Evolutionary conservation across 2,329 filamentous ascomycete genomes (phyloP).

Genomic region (Neofusicoccum kwambonambiense): DNA sequence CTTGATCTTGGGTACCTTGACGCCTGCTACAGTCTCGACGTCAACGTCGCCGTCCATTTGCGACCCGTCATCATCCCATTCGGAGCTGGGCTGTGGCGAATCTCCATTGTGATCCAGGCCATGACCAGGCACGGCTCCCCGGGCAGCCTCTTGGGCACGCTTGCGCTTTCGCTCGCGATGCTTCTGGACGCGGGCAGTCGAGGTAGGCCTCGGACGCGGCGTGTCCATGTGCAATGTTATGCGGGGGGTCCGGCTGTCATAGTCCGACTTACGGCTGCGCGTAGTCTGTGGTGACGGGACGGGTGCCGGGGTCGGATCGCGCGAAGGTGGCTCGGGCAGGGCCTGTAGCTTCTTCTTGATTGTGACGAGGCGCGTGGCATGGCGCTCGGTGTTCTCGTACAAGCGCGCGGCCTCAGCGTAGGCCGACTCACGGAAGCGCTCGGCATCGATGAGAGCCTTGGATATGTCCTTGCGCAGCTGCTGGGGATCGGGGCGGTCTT

Average conservation of each 20-base stretch:
- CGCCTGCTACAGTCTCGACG: slow-evolving; percentile 11
- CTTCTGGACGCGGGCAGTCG: slow-evolving; percentile 18
- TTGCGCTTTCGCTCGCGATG: slow-evolving; percentile 29
- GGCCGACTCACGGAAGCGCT: slow-evolving; percentile 56
- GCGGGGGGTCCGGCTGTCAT: slow-evolving; percentile 22
- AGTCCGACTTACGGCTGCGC: slow-evolving; percentile 21
- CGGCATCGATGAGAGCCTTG: slow-evolving; percentile 52
- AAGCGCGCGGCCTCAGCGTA: slow-evolving; percentile 57
- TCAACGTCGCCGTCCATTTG: not conserved
- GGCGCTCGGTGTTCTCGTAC: slow-evolving; percentile 57
- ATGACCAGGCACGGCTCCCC: slow-evolving; percentile 43
- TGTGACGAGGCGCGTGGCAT: slow-evolving; percentile 56
- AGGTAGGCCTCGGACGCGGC: slow-evolving; percentile 7
- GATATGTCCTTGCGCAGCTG: slow-evolving; percentile 58
- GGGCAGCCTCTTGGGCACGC: slow-evolving; percentile 9
- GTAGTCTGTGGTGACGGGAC: slow-evolving; percentile 45
- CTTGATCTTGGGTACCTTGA: slow-evolving; percentile 31
- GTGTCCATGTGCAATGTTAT: slow-evolving; percentile 25
- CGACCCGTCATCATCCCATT: slow-evolving; percentile 7
- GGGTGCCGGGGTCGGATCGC: slow-evolving; percentile 57
- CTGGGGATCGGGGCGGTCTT: slow-evolving; percentile 52
- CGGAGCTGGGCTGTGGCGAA: slow-evolving; percentile 12
- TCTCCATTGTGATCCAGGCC: slow-evolving; percentile 46
- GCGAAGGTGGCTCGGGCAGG: slow-evolving; percentile 59
- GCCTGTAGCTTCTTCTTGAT: slow-evolving; percentile 63